Base-by-base conservation (phyloP, 371 early-diverging fungal genomes). In the Amoeboaphelidium occidentale region DNA sequence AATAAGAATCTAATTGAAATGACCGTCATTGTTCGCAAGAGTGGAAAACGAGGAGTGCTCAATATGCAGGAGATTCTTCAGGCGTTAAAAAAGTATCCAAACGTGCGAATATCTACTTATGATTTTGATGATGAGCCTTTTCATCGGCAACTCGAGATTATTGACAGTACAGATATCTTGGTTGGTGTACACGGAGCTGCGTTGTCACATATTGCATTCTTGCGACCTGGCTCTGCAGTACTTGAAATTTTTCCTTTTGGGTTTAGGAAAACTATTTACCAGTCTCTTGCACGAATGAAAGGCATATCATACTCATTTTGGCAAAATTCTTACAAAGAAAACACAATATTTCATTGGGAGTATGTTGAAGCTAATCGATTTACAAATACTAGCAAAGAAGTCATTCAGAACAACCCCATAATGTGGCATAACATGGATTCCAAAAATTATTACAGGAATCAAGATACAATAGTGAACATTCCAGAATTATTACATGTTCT, bases 381-480 rank as follows among this genome's bases (percentile, higher is more conserved):
- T n/a, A 62, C 63, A 1, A 25, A 55, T 23, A 43, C 46, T 49
- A 25, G 57, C 2, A 22, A 47, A 42, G 55, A 54, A 17, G 3
- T 52, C 2, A 52, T 58, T 12, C 50, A 17, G 1, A 3, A 45
- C 23, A 45, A 53, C 25, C 57, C 59, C 4, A 62, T 62, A 27
- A 54, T 58, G 46, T 63, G 63, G 62, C 25, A 4, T 25, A 51
- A 53, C 51, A 45, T 24, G 20, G 60, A 60, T 51, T 59, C 57
- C 25, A 63, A 63, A 43, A 61, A 63, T 45, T 61, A 47, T 27
- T 63, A 62, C 61, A 20, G 63, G 14, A 63, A 61, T 47, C 63
- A 61, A 43, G 63, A 63, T 52, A 59, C 57, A 1, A 32, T 27
- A 6, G 58, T 63, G 0, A 32, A 51, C 25, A 21, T 55, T 42